Evolutionary conservation across 1,139 yeast species (phyloP).

Genomic region (Yamadazyma trypodendri): DNA sequence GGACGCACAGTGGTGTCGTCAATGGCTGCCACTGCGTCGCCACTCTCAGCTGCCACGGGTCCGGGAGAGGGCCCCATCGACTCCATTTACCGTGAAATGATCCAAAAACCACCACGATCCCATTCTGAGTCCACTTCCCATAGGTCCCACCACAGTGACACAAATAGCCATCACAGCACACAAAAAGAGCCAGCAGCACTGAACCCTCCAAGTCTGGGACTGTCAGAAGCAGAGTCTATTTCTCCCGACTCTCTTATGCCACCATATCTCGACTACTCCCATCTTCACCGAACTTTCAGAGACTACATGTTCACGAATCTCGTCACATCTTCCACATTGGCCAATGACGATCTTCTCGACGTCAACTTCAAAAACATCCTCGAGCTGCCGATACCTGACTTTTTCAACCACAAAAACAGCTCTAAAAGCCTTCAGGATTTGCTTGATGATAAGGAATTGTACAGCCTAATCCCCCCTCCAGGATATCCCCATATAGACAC

Average conservation of each 20-base stretch:
- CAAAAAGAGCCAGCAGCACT: not conserved
- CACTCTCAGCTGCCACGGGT: no score
- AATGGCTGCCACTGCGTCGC: no score
- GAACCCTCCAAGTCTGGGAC: not conserved
- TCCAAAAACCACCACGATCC: not conserved
- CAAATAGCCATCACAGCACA: not conserved
- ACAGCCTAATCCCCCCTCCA: slow-evolving; percentile 4
- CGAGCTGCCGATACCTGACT: slow-evolving; percentile 14
- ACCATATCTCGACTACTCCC: slow-evolving; percentile 19
- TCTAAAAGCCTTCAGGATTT: slow-evolving; percentile 15
- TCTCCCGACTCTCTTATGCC: slow-evolving; percentile 17
- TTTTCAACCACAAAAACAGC: slow-evolving; percentile 8
- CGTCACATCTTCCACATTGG: slow-evolving; percentile 8
- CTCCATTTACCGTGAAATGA: not conserved
- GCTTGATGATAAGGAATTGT: slow-evolving; percentile 9
- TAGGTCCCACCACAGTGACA: not conserved
- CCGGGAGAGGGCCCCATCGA: no score
- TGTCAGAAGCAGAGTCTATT: slow-evolving; percentile 8
- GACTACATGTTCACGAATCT: slow-evolving; percentile 34
- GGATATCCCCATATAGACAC: not conserved
- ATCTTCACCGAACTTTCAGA: slow-evolving; percentile 24
- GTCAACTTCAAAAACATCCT: slow-evolving; percentile 15
- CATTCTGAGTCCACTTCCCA: no score
- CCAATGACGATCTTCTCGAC: slow-evolving; percentile 8
- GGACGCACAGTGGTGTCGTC: no score